A percentile compares a stretch with the other conserved stretches of the same genome.
Conservation (phyloP, 495 filamentous ascomycete species). For the Penicillium longicatenatum region DNA sequence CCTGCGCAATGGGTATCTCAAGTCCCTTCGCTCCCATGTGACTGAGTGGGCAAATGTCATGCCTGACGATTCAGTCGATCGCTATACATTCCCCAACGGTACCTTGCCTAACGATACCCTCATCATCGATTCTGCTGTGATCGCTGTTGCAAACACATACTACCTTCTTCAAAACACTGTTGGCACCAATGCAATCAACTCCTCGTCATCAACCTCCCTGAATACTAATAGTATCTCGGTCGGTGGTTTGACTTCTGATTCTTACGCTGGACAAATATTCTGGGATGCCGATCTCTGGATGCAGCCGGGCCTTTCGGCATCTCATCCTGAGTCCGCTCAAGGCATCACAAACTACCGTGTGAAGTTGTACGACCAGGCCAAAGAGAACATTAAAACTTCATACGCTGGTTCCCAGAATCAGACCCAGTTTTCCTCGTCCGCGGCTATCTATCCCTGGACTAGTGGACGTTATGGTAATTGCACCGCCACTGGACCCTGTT, state of each 20-base stretch:
- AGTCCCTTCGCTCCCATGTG: constrained; percentile 50
- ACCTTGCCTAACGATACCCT: constrained; percentile 60
- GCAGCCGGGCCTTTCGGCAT: constrained; percentile 62
- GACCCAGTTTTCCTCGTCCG: constrained; percentile 50
- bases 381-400: constrained; percentile 49
- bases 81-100: constrained; percentile 59
- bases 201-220: constrained; percentile 41
- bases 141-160: constrained; percentile 65
- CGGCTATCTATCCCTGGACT: constrained; percentile 65
- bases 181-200: constrained; percentile 50
- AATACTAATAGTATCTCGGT: constrained; percentile 61
- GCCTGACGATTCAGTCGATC: constrained; percentile 61
- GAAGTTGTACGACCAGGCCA: constrained; percentile 53
- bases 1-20: constrained; percentile 45
- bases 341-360: constrained; percentile 61
- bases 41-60: constrained; percentile 58
- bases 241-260: constrained; percentile 62
- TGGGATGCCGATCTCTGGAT: constrained; percentile 72
- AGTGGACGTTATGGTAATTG: constrained; percentile 67
- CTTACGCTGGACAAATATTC: constrained; percentile 63
- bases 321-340: constrained; percentile 57
- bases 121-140: constrained; percentile 62
- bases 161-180: constrained; percentile 71
- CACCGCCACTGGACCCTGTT: constrained; percentile 66
- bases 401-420: constrained; percentile 53